Conservation (phyloP, 192 early-diverging fungal species). For the Dissophora globulifera region DNA sequence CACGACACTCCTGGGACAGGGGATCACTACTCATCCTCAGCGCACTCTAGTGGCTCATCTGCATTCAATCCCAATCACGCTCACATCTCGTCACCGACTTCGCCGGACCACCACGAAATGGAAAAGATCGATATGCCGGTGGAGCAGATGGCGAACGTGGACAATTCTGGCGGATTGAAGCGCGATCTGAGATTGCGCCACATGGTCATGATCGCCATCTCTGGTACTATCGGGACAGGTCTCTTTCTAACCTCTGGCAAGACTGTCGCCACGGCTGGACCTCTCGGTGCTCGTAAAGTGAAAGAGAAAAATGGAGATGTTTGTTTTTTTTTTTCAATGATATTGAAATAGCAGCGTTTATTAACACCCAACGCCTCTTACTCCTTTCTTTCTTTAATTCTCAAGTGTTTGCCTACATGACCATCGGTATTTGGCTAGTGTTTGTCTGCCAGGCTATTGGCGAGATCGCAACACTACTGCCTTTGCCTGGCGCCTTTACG, state of each 20-base stretch:
- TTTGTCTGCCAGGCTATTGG: conserved; percentile 43
- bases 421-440: conserved; percentile 30
- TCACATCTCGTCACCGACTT: too few relatives aligned
- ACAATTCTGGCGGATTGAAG: conserved; percentile 14
- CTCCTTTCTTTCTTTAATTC: background rate
- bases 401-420: conserved; percentile 17
- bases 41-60: too few relatives aligned
- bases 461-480: conserved; percentile 31
- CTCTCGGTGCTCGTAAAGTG: conserved; percentile 51
- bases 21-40: too few relatives aligned
- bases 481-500: conserved; percentile 33
- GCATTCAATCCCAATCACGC: too few relatives aligned
- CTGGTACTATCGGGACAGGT: conserved; percentile 35
- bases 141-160: conserved; percentile 20
- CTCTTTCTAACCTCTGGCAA: conserved; percentile 41
- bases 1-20: too few relatives aligned
- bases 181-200: conserved; percentile 61
- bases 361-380: background rate
- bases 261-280: conserved; percentile 37
- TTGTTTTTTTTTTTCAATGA: background rate
- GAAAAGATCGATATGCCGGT: conserved; percentile 22
- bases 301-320: background rate
- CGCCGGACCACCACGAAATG: too few relatives aligned
- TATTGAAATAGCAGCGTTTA: background rate
- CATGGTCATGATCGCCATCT: conserved; percentile 66